Evolutionary conservation across 2,329 filamentous ascomycete species (phyloP).

Genomic region (Chaetothyriales sp.): DNA sequence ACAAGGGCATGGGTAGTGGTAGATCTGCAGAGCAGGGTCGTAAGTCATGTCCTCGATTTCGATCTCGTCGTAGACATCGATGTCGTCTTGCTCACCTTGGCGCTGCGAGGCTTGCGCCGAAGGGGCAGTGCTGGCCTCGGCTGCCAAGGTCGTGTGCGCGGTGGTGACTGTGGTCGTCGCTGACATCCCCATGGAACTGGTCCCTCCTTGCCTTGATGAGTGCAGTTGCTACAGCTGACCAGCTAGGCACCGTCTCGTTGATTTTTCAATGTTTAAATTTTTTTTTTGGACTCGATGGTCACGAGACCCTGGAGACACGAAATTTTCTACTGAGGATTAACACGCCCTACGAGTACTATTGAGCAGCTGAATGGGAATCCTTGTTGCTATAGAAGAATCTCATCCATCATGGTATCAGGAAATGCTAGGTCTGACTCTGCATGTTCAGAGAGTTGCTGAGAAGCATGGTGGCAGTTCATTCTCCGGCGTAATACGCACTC

Average conservation of each 20-base stretch:
- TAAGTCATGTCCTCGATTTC: slow-evolving; percentile 98
- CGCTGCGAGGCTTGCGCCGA: not conserved
- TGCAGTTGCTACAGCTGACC: no score
- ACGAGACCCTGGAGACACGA: no score
- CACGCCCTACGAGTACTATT: not conserved
- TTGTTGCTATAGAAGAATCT: not conserved
- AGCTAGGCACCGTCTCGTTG: no score
- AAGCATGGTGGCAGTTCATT: not conserved
- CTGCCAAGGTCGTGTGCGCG: slow-evolving; percentile 2
- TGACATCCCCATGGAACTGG: slow-evolving; percentile 1
- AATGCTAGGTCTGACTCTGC: not conserved
- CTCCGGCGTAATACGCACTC: not conserved
- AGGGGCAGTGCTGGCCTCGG: not conserved
- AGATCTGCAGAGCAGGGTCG: slow-evolving; percentile 68
- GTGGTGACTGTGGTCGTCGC: slow-evolving; percentile 5
- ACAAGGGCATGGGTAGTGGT: slow-evolving; percentile 93
- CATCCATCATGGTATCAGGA: not conserved
- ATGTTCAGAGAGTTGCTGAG: not conserved
- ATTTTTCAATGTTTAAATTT: no score
- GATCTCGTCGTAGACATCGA: slow-evolving; percentile 88
- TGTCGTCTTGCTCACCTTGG: slow-evolving; percentile 23
- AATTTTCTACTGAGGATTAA: no score
- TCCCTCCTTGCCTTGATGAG: no score
- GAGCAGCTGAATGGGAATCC: not conserved
- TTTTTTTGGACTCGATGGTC: no score